Conservation (phyloP, 192 early-diverging fungal species). For the Umbelopsis ramanniana region DNA sequence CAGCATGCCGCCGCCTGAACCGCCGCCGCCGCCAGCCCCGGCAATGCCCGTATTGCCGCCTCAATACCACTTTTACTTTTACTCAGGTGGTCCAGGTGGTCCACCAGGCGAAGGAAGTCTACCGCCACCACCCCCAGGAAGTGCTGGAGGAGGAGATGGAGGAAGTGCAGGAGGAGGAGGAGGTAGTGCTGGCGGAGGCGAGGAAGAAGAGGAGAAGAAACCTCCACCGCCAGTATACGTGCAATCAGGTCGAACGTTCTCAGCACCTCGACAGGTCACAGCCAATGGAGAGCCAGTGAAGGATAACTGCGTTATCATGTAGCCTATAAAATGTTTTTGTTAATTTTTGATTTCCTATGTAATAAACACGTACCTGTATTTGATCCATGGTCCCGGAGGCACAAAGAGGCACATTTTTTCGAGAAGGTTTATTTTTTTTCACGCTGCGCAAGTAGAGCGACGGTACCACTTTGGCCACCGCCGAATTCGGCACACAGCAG, state of each 20-base stretch:
- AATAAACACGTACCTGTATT: not conserved
- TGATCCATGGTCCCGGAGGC: not conserved
- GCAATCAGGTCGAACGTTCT: not conserved
- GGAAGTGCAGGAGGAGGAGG: not conserved
- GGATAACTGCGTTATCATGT: constrained; percentile 16
- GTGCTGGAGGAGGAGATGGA: not conserved
- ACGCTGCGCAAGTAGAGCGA: too few species aligned
- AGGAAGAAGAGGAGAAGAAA: not conserved
- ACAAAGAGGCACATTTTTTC: too few species aligned
- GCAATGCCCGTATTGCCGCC: constrained; percentile 4
- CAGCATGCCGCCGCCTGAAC: not conserved
- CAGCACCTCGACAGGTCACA: not conserved
- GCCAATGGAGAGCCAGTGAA: constrained; percentile 13
- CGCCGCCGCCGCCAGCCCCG: constrained; percentile 1
- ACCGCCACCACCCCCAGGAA: constrained; percentile 3
- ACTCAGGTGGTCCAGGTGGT: constrained; percentile 7
- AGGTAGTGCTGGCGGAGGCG: not conserved
- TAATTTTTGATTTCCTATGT: constrained; percentile 1
- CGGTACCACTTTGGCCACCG: too few species aligned
- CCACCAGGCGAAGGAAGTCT: not conserved
- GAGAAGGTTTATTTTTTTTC: too few species aligned
- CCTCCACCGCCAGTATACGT: constrained; percentile 12
- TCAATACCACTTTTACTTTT: constrained; percentile 20
- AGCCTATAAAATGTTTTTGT: not conserved
- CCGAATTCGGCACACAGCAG: too few species aligned